These are phyloP conservation scores for Saccharata proteae DNA, from an alignment of 2,329 filamentous ascomycete species.

Conservation along the genomic window DNA sequence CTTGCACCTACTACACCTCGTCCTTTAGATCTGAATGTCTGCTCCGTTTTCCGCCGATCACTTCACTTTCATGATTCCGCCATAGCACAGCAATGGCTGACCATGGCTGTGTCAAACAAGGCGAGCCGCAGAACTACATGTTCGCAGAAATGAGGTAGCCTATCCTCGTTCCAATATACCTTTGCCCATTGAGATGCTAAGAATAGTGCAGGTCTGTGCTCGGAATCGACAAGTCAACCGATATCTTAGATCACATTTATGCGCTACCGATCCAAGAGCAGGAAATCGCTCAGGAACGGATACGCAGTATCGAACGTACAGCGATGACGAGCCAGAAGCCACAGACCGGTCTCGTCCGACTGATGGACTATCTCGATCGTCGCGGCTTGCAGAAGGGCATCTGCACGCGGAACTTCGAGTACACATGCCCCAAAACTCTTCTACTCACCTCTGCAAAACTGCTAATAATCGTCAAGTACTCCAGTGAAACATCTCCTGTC, in stretches of 20 bases:
- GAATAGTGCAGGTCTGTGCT: slow-evolving; percentile 51
- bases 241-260: slow-evolving; percentile 86
- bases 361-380: slow-evolving; percentile 74
- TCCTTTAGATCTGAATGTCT: no score
- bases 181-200: neutral
- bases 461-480: slow-evolving; percentile 24
- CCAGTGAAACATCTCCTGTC: slow-evolving; percentile 63
- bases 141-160: slow-evolving; percentile 68
- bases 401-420: slow-evolving; percentile 89
- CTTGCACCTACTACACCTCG: no score
- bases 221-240: slow-evolving; percentile 55
- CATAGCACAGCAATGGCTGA: no score
- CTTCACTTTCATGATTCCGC: no score
- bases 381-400: slow-evolving; percentile 63
- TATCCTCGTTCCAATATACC: neutral
- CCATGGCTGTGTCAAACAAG: slow-evolving; percentile 36
- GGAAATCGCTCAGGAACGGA: slow-evolving; percentile 54
- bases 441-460: neutral
- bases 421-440: slow-evolving; percentile 12
- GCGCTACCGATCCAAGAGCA: slow-evolving; percentile 52
- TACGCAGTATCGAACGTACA: slow-evolving; percentile 66
- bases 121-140: slow-evolving; percentile 91
- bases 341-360: slow-evolving; percentile 62
- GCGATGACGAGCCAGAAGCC: slow-evolving; percentile 73
- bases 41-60: no score